Conservation (phyloP, 192 early-diverging fungal genomes). For the Coemansia asiatica region DNA sequence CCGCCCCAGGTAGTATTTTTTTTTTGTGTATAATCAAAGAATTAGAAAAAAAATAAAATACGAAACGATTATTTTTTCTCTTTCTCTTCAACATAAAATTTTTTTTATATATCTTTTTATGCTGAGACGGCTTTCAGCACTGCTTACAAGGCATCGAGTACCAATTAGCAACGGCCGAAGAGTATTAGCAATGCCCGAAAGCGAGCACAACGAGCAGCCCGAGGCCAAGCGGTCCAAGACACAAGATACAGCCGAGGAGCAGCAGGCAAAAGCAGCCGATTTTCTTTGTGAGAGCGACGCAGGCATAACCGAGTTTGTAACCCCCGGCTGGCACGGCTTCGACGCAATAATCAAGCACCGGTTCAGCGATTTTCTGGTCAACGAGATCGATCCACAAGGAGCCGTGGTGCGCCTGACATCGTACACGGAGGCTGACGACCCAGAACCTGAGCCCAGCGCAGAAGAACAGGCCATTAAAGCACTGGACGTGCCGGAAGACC, state of each 20-base stretch:
- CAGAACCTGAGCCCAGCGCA: constrained; percentile 24
- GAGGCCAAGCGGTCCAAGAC: constrained; percentile 32
- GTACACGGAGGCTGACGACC: constrained; percentile 33
- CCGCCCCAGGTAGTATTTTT: too few relatives aligned
- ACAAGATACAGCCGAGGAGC: neutral
- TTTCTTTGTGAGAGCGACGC: constrained; percentile 62
- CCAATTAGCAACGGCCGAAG: neutral
- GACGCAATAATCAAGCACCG: constrained; percentile 60
- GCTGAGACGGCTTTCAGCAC: neutral
- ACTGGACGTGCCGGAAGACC: constrained; percentile 33
- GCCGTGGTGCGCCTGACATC: constrained; percentile 68
- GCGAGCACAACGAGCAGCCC: neutral
- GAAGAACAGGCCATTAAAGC: constrained; percentile 33
- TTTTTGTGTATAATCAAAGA: neutral
- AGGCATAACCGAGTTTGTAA: constrained; percentile 63
- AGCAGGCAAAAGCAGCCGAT: constrained; percentile 6
- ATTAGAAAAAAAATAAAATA: neutral
- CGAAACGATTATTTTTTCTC: too few relatives aligned
- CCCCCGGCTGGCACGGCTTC: constrained; percentile 36
- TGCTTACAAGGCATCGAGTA: neutral
- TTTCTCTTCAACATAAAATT: neutral
- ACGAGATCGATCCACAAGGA: constrained; percentile 80
- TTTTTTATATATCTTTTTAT: too few relatives aligned
- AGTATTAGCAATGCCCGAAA: neutral
- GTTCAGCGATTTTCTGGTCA: constrained; percentile 87